These are phyloP conservation scores for Aspergillus olivimuriae DNA, from an alignment of 495 filamentous ascomycete species.

Conservation along the genomic window DNA sequence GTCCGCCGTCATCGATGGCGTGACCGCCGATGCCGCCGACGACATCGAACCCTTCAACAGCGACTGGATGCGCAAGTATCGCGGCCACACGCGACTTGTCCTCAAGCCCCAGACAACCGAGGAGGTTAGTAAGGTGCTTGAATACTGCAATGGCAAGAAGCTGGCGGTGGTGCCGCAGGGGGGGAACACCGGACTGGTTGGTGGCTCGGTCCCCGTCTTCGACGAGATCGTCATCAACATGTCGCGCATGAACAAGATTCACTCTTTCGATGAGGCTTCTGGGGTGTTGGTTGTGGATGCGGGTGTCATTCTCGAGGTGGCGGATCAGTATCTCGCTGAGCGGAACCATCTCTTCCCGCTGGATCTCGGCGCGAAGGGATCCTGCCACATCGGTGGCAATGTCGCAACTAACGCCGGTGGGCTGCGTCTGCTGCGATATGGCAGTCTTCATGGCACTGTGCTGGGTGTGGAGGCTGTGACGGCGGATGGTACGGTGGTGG, in stretches of 20 bases:
- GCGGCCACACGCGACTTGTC: slow-evolving; percentile 79
- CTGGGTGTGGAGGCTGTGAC: slow-evolving; percentile 89
- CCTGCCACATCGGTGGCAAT: slow-evolving; percentile 96
- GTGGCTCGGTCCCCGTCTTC: slow-evolving; percentile 91
- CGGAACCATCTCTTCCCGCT: slow-evolving; percentile 83
- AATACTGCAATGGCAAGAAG: slow-evolving; percentile 86
- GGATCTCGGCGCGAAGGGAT: slow-evolving; percentile 94
- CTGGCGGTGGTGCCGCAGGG: slow-evolving; percentile 97
- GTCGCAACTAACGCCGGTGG: slow-evolving; percentile 96
- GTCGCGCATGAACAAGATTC: slow-evolving; percentile 80
- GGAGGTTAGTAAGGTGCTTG: slow-evolving; percentile 80
- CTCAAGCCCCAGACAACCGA: slow-evolving; percentile 76
- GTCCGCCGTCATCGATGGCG: slow-evolving; percentile 77
- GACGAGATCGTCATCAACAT: slow-evolving; percentile 95
- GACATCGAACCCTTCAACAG: slow-evolving; percentile 91
- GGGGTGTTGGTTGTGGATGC: slow-evolving; percentile 86
- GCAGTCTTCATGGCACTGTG: slow-evolving; percentile 87
- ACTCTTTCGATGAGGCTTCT: slow-evolving; percentile 87
- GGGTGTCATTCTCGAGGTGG: slow-evolving; percentile 83
- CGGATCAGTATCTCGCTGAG: slow-evolving; percentile 75
- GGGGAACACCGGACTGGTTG: slow-evolving; percentile 92
- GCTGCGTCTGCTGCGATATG: slow-evolving; percentile 82
- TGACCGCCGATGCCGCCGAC: slow-evolving; percentile 61
- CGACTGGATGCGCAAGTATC: slow-evolving; percentile 99
- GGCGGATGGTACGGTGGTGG: slow-evolving; percentile 83